Base-by-base conservation (phyloP, 2,329 filamentous ascomycete species). In the Fusarium redolens region DNA sequence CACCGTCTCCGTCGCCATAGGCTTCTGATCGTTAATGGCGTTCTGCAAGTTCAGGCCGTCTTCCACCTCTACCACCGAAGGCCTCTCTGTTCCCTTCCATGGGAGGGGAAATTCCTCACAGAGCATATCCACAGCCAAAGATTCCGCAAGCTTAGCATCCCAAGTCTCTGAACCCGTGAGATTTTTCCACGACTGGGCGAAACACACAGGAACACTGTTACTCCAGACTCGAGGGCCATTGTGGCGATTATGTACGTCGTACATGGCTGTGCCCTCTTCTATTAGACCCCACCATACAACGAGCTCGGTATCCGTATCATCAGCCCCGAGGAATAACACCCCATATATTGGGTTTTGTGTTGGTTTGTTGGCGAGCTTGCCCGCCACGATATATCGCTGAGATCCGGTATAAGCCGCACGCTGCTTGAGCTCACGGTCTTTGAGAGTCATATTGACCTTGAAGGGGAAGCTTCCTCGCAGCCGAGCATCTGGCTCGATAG, bases 251-350 rank as follows among this genome's bases (percentile, higher is more conserved):
- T 73, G 75, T 47, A 77, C 72, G 51, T 77, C 70, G 65, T 77
- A 77, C 75, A 77, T 77, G 64, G 68, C 72, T 38, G 72, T 69
- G 54, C 75, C 75, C 48, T 74, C 57, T 65, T 77, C 74, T 58
- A 78, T 73, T n/a, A 77, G 64, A 13, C 76, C 76, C 76, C 76
- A 78, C 76, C 76, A 78, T 18, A 78, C 57, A n/a, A 78, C 72
- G 44, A 78, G 69, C 63, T 78, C 76, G 11, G 72, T 69, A 8
- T 74, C 76, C 5, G 62, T 67, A 38, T 73, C 71, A 20, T 75
- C 76, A 13, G 74, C 73, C 45, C 73, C 75, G 9, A 78, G 61
- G 48, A 78, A 78, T 22, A 75, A 44, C 31, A 75, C 76, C 17
- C 76, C 76, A 43, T 77, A 77, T 25, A 77, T 77, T 37, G 75